Evolutionary conservation across 75 land plant genomes (phyloP).

Genomic region (Cupressus sempervirens): DNA sequence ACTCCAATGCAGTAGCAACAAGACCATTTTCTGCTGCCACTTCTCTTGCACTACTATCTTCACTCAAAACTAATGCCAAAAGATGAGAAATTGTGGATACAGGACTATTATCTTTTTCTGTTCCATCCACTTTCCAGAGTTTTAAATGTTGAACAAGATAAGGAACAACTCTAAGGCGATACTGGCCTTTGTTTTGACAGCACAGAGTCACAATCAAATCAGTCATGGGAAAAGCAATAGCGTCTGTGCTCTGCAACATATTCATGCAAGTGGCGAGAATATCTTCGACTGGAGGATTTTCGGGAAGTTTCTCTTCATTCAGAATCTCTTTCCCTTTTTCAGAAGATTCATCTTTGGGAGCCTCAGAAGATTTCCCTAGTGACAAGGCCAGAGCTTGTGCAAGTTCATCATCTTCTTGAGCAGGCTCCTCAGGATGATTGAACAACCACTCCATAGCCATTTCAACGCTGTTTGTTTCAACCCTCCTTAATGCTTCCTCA

Average conservation of each 20-base stretch:
- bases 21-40: slow-evolving; percentile 75
- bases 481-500: slow-evolving; percentile 85
- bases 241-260: slow-evolving; percentile 64
- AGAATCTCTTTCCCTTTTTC: slow-evolving; percentile 41
- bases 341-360: slow-evolving; percentile 43
- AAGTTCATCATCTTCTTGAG: slow-evolving; percentile 93
- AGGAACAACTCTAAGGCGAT: slow-evolving; percentile 57
- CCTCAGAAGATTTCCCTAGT: slow-evolving; percentile 65
- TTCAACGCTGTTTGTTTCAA: slow-evolving; percentile 89
- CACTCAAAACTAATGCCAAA: slow-evolving; percentile 77
- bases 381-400: slow-evolving; percentile 95
- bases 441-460: slow-evolving; percentile 98
- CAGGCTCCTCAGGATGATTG: slow-evolving; percentile 80
- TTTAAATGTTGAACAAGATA: slow-evolving; percentile 73
- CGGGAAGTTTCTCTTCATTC: slow-evolving; percentile 41
- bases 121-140: slow-evolving; percentile 49
- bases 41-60: slow-evolving; percentile 70
- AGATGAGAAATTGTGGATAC: slow-evolving; percentile 72
- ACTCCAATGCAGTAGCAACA: slow-evolving; percentile 45
- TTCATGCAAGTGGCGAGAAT: slow-evolving; percentile 68
- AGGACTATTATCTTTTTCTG: slow-evolving; percentile 44
- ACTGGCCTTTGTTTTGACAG: slow-evolving; percentile 73
- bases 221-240: slow-evolving; percentile 71
- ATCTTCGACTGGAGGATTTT: slow-evolving; percentile 77
- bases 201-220: slow-evolving; percentile 88